These are phyloP conservation scores for Haematococcus sp. DNA, from an alignment of 139 green algal genomes.

Conservation along the genomic window DNA sequence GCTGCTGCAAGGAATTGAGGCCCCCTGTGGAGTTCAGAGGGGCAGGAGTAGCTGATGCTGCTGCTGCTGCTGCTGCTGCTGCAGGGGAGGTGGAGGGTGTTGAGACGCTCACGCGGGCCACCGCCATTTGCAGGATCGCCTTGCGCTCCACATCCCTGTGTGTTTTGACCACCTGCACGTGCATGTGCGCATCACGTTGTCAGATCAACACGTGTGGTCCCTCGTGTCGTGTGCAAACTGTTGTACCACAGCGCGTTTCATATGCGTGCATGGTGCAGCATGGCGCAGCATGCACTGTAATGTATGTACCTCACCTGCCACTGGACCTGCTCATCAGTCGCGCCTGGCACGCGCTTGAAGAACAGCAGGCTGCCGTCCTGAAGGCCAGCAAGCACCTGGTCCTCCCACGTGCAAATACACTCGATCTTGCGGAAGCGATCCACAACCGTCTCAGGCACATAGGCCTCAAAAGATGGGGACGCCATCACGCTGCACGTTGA, in stretches of 20 bases:
- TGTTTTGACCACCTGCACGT: constrained; percentile 6
- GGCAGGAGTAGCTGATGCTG: background rate
- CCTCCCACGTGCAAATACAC: constrained; percentile 25
- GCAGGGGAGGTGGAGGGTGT: background rate
- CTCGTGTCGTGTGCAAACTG: no score
- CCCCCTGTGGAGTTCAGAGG: background rate
- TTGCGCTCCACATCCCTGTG: constrained; percentile 33
- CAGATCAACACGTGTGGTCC: no score
- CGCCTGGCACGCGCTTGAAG: background rate
- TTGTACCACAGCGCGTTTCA: no score
- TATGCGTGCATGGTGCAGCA: background rate
- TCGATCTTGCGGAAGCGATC: constrained; percentile 13
- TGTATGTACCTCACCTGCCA: constrained; percentile 21
- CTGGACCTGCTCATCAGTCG: background rate
- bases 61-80: background rate
- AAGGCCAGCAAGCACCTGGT: constrained; percentile 22
- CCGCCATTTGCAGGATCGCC: constrained; percentile 28
- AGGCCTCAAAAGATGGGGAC: constrained; percentile 8
- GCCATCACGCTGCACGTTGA: no score
- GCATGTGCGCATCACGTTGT: no score
- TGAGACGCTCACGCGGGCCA: background rate
- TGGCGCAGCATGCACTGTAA: background rate
- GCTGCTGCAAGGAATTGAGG: background rate
- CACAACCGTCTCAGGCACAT: constrained; percentile 9
- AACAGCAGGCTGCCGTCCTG: constrained; percentile 30